A percentile compares a stretch with the other conserved stretches of the same genome.
Conservation (phyloP, 2,329 filamentous ascomycete genomes). For the Fusarium palustre region DNA sequence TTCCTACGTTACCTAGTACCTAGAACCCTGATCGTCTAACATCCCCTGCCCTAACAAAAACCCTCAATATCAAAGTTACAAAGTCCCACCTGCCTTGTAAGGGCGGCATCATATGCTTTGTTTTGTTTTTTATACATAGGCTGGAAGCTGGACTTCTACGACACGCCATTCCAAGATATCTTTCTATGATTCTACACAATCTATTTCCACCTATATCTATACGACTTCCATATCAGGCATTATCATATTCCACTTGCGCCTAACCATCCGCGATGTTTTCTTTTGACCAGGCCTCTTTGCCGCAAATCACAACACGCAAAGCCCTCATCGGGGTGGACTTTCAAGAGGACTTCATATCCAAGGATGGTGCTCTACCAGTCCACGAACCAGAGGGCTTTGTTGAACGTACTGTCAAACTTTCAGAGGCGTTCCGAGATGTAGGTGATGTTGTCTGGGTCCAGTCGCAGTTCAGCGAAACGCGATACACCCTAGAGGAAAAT, state of each 20-base stretch:
- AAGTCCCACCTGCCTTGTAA: slow-evolving; percentile 15
- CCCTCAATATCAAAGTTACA: slow-evolving; percentile 16
- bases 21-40: slow-evolving; percentile 19
- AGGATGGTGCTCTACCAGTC: slow-evolving; percentile 75
- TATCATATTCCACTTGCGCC: background rate
- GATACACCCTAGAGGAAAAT: slow-evolving; percentile 66
- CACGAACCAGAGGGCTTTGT: slow-evolving; percentile 73
- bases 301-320: slow-evolving; percentile 68
- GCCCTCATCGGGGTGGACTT: slow-evolving; percentile 87
- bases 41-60: slow-evolving; percentile 32
- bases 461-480: slow-evolving; percentile 75
- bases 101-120: background rate
- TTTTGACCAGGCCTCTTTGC: slow-evolving; percentile 67
- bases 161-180: background rate
- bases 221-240: background rate
- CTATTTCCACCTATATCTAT: background rate
- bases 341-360: slow-evolving; percentile 87
- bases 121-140: background rate
- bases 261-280: slow-evolving; percentile 60
- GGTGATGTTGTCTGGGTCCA: slow-evolving; percentile 86
- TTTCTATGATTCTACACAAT: background rate
- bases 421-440: slow-evolving; percentile 77
- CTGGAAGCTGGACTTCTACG: slow-evolving; percentile 6
- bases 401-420: slow-evolving; percentile 73
- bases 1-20: too few species aligned